Evolutionary conservation across 495 filamentous ascomycete species (phyloP).

Genomic region (Amniculicola lignicola): DNA sequence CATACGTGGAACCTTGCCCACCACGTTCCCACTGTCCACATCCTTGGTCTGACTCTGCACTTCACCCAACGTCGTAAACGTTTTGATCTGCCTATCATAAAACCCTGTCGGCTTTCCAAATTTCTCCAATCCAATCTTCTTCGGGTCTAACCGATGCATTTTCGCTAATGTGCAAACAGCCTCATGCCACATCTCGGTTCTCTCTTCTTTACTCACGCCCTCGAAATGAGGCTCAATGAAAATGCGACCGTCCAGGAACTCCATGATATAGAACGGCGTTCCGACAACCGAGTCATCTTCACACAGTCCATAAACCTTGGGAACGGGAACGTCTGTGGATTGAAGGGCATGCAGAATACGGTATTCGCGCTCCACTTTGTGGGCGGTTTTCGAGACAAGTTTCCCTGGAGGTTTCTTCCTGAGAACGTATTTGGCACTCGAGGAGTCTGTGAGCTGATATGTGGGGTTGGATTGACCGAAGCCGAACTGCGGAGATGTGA

Average conservation of each 20-base stretch:
- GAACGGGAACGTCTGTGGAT: constrained; percentile 73
- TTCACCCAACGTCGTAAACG: constrained; percentile 66
- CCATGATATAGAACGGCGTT: constrained; percentile 91
- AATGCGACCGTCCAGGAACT: constrained; percentile 82
- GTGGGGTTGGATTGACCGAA: constrained; percentile 95
- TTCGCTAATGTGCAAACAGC: constrained; percentile 74
- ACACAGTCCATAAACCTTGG: constrained; percentile 77
- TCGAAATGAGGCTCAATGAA: constrained; percentile 79
- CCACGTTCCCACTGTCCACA: constrained; percentile 65
- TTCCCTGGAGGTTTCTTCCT: constrained; percentile 90
- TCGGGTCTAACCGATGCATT: constrained; percentile 68
- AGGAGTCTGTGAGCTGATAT: constrained; percentile 69
- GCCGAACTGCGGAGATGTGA: constrained; percentile 62
- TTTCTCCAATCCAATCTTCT: constrained; percentile 57
- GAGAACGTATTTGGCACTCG: constrained; percentile 66
- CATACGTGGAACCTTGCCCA: constrained; percentile 76
- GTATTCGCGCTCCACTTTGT: constrained; percentile 90
- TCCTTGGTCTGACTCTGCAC: constrained; percentile 68
- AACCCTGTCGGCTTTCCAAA: constrained; percentile 74
- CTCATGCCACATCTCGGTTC: constrained; percentile 67
- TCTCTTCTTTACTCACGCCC: constrained; percentile 59
- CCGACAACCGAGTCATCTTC: constrained; percentile 70
- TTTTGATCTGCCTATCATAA: constrained; percentile 79
- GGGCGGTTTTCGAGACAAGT: constrained; percentile 81
- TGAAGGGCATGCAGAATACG: constrained; percentile 77